A percentile compares a stretch with the other conserved stretches of the same genome.
Conservation (phyloP, 768 basidiomycete genomes). For the Suillus subaureus region DNA sequence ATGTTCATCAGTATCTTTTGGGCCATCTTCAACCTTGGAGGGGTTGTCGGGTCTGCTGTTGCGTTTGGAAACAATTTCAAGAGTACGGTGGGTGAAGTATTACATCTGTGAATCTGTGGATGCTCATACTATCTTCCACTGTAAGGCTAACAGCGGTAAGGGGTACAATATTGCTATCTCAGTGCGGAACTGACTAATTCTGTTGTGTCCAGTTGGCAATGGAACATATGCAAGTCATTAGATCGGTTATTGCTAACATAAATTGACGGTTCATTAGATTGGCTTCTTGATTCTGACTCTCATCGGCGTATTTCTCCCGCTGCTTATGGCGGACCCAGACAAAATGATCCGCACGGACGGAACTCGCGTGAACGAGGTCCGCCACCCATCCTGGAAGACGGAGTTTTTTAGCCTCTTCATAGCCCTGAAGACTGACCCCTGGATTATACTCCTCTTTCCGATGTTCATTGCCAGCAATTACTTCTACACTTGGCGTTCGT, state of each 20-base stretch:
- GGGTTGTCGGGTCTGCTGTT: constrained; percentile 77
- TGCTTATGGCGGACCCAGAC: constrained; percentile 70
- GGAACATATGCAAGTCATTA: constrained; percentile 66
- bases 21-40: constrained; percentile 80
- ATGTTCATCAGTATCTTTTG: constrained; percentile 54
- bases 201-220: constrained; percentile 52
- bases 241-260: constrained; percentile 3
- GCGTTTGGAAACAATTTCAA: constrained; percentile 73
- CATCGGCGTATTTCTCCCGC: constrained; percentile 64
- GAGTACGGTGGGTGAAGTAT: constrained; percentile 46
- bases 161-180: neutral
- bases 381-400: constrained; percentile 74
- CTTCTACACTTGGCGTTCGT: constrained; percentile 84
- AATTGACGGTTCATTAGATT: constrained; percentile 47
- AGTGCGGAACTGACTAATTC: neutral
- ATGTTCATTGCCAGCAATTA: constrained; percentile 86
- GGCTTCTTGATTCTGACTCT: constrained; percentile 73
- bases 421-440: constrained; percentile 68
- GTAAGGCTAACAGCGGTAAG: constrained; percentile 33
- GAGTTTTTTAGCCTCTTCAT: constrained; percentile 72
- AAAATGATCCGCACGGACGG: constrained; percentile 80
- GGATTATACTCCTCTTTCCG: constrained; percentile 77
- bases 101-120: neutral
- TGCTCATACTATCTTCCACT: neutral
- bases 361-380: constrained; percentile 57